These are phyloP conservation scores for Wallacemonas rigidus DNA, from an alignment of 208 protist species.

Conservation along the genomic window DNA sequence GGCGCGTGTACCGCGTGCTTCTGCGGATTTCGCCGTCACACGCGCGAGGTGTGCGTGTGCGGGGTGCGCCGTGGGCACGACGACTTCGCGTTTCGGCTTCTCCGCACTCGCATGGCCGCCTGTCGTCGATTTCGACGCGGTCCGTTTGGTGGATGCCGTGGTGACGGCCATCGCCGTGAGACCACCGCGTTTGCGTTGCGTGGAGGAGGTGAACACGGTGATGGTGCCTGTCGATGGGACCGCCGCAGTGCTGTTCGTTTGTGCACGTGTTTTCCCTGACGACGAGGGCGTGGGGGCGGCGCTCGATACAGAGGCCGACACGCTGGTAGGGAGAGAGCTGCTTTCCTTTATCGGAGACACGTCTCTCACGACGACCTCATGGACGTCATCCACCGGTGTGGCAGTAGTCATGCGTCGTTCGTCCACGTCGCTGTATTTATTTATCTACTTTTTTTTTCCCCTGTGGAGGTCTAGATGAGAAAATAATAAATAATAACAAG, in stretches of 20 bases:
- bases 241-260: not conserved
- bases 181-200: not conserved
- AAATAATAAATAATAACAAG: no score
- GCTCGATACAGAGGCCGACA: no score
- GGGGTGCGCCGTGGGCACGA: not conserved
- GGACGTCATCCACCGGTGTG: not conserved
- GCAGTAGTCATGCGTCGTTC: not conserved
- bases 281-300: not conserved
- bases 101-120: no score
- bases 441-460: no score
- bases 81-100: not conserved
- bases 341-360: no score
- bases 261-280: not conserved
- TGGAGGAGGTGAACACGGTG: constrained; percentile 5
- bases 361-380: no score
- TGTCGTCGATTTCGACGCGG: not conserved
- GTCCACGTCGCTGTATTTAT: no score
- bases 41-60: not conserved
- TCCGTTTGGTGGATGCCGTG: not conserved
- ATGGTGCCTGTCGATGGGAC: constrained; percentile 6
- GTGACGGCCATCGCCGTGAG: constrained; percentile 1
- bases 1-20: not conserved
- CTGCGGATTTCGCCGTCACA: not conserved
- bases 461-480: no score
- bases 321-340: no score